These are phyloP conservation scores for Penicillium sp. DNA, from an alignment of 2,329 filamentous ascomycete genomes.

Conservation along the genomic window DNA sequence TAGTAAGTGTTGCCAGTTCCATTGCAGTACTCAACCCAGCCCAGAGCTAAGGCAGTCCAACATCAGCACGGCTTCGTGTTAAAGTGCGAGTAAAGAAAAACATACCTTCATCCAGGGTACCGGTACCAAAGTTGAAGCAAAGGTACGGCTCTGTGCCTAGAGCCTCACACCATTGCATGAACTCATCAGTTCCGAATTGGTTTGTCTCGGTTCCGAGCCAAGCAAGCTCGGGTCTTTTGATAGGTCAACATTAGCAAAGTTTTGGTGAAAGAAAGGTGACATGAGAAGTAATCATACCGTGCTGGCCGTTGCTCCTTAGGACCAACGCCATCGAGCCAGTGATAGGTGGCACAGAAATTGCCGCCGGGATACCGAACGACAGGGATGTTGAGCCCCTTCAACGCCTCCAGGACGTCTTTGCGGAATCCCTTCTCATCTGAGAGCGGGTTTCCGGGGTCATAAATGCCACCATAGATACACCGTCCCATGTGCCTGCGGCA, in stretches of 20 bases:
- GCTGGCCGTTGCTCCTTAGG: slow-evolving; percentile 66
- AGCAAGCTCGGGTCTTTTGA: slow-evolving; percentile 66
- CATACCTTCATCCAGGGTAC: slow-evolving; percentile 55
- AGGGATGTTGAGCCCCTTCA: slow-evolving; percentile 71
- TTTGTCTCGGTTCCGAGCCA: slow-evolving; percentile 77
- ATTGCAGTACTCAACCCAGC: slow-evolving; percentile 87
- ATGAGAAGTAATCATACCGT: slow-evolving; percentile 36
- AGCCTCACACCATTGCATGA: slow-evolving; percentile 74
- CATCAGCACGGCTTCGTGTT: background rate
- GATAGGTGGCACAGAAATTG: slow-evolving; percentile 81
- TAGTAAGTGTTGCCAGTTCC: slow-evolving; percentile 74
- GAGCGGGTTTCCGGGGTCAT: slow-evolving; percentile 71
- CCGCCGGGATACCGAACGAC: slow-evolving; percentile 79
- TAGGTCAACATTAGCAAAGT: background rate
- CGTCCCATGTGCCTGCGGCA: slow-evolving; percentile 73
- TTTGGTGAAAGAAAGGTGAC: background rate
- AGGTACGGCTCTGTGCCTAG: slow-evolving; percentile 76
- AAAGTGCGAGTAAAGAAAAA: background rate
- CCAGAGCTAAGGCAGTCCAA: slow-evolving; percentile 52
- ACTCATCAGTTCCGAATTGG: slow-evolving; percentile 81
- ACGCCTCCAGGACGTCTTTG: slow-evolving; percentile 70
- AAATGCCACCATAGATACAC: slow-evolving; percentile 84
- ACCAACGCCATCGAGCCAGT: slow-evolving; percentile 80
- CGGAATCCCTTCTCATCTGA: slow-evolving; percentile 74
- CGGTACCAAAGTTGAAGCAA: slow-evolving; percentile 77